Percentiles rank a stretch among this genome's conserved stretches.
Conservation (phyloP, 164 flowering plant species). For the Annona squamosa region DNA sequence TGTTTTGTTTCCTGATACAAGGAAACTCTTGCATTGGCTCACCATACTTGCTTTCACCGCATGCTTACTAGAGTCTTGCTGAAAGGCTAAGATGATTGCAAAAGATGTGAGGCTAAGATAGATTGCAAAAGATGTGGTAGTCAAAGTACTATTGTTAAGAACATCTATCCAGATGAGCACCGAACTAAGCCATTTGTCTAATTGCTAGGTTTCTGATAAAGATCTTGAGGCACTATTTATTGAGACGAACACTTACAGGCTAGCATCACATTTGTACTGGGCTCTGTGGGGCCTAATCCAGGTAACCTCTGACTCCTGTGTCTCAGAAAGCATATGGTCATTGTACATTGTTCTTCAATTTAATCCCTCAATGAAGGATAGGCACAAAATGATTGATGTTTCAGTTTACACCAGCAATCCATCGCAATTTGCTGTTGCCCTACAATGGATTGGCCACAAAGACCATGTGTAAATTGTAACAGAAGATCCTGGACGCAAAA, state of each 20-base stretch:
- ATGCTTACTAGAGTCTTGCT: background rate
- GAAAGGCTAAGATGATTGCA: background rate
- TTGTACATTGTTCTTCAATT: background rate
- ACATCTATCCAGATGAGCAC: background rate
- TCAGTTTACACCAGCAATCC: background rate
- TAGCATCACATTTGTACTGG: constrained; percentile 91
- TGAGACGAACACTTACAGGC: constrained; percentile 61
- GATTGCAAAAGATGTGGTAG: background rate
- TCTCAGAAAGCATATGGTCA: background rate
- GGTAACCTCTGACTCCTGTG: constrained; percentile 32
- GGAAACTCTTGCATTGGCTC: background rate
- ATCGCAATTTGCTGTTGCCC: background rate
- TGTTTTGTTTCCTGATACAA: background rate
- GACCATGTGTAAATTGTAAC: background rate
- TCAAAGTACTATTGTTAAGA: background rate
- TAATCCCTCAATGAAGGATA: background rate
- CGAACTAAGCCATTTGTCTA: background rate
- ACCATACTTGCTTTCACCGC: background rate
- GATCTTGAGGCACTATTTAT: constrained; percentile 72
- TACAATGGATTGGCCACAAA: background rate
- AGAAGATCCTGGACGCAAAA: background rate
- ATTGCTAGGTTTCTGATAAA: constrained; percentile 50
- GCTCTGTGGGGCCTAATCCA: constrained; percentile 92
- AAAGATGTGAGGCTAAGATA: background rate
- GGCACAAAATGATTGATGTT: background rate